Percentiles rank a stretch among this genome's conserved stretches.
Conservation (phyloP, 345 rosid species). For the Gossypium australe region DNA sequence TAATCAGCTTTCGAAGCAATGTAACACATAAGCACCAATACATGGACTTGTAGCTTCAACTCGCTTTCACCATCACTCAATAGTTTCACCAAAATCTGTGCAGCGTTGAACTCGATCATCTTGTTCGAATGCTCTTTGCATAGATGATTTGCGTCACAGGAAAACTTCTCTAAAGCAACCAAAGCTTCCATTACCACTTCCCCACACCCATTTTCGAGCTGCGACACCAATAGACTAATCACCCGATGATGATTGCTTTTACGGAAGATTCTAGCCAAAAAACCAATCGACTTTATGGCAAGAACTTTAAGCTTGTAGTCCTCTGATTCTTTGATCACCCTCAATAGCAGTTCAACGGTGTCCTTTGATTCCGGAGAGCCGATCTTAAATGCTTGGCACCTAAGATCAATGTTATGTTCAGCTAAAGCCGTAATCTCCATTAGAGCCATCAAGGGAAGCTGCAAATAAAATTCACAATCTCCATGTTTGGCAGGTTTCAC, state of each 20-base stretch:
- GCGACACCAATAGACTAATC: constrained; percentile 48
- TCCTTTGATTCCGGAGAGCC: constrained; percentile 76
- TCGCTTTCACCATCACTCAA: constrained; percentile 46
- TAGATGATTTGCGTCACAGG: constrained; percentile 49
- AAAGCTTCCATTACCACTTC: constrained; percentile 67
- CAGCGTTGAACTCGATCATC: constrained; percentile 48
- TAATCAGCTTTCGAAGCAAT: constrained; percentile 36
- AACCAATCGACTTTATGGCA: constrained; percentile 71
- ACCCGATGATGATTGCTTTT: constrained; percentile 59
- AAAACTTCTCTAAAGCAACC: constrained; percentile 53
- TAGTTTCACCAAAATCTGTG: constrained; percentile 49
- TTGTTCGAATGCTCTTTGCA: constrained; percentile 52
- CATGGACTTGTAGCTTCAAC: constrained; percentile 32
- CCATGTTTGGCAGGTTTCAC: no score
- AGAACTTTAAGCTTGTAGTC: constrained; percentile 30
- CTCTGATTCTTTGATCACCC: constrained; percentile 45
- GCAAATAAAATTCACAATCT: no score
- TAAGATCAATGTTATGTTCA: constrained; percentile 54
- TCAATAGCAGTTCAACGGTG: constrained; percentile 59
- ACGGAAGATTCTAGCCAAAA: constrained; percentile 67
- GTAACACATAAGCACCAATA: constrained; percentile 51
- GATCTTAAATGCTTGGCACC: constrained; percentile 61
- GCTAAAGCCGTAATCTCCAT: constrained; percentile 68
- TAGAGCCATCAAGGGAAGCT: constrained; percentile 35
- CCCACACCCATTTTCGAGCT: constrained; percentile 37